Evolutionary conservation across 441 rosid genomes (phyloP), one percentile per base, ranked within the genome.

Genomic region (Erodium texanum): DNA sequence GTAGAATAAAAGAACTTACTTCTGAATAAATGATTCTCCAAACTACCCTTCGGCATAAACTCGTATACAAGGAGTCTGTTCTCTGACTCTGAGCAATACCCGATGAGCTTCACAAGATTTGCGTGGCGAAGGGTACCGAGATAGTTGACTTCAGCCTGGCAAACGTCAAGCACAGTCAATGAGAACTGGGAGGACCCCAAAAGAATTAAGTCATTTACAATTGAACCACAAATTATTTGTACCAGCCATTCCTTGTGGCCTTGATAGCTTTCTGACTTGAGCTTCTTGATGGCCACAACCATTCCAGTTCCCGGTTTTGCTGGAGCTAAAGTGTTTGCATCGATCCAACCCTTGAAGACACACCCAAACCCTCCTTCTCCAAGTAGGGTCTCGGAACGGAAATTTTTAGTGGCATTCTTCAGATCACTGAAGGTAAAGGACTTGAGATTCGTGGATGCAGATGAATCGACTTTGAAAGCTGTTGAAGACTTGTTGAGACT

Each of bases 191-290:
- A 70, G 68, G 24, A 32, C 12, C 38, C 16, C 5, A 66, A 50
- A 62, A 43, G 14, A 67, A 65, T 23, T 66, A 43, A 65, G 36
- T 2, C 10, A 36, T 22, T 18, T 36, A 15, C 38, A 19, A 38
- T 10, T 32, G 29, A 27, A 27, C 29, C 29, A 27, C 29, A 14
- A 2, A 29, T 36, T 16, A 68, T 41, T 59, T 85, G 0, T 86
- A 84, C 91, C 80, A 84, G 80, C 91, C 89, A 86, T 82, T 86
- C 84, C 73, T 80, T 84, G 72, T 86, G 89, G 38, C 91, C 91
- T 71, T 86, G 87, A 50, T 73, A 71, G 69, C 76, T 76, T 50
- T 78, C 85, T 0, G 72, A 27, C 70, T 83, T 82, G 68, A 84
- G 87, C 69, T 68, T 86, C 76, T 86, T 86, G 66, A 86, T 80